Conservation (phyloP, 441 rosid genomes). For the Erysimum pusillum region DNA sequence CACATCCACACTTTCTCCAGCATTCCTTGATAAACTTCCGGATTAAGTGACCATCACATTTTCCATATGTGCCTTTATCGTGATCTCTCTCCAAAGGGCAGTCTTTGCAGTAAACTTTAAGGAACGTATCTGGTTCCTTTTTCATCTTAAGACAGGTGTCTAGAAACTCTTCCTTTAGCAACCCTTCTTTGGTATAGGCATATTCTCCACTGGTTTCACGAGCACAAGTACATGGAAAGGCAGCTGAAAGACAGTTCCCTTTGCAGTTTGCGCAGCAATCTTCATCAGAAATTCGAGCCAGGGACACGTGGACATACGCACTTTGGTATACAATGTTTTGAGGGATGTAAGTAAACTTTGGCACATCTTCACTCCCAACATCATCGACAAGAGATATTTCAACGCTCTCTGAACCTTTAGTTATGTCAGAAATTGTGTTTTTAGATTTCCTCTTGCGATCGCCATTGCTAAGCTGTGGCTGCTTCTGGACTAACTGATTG, state of each 20-base stretch:
- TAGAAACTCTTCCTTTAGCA: slow-evolving; percentile 72
- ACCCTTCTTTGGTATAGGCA: slow-evolving; percentile 76
- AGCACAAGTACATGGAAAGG: slow-evolving; percentile 78
- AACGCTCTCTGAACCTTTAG: slow-evolving; percentile 74
- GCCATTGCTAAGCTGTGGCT: slow-evolving; percentile 25
- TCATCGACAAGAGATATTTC: slow-evolving; percentile 68
- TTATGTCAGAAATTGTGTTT: slow-evolving; percentile 52
- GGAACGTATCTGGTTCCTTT: slow-evolving; percentile 51
- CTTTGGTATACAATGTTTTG: slow-evolving; percentile 65
- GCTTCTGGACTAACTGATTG: slow-evolving; percentile 23
- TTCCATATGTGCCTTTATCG: slow-evolving; percentile 52
- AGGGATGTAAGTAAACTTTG: slow-evolving; percentile 74
- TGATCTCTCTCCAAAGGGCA: slow-evolving; percentile 78
- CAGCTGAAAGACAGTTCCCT: slow-evolving; percentile 75
- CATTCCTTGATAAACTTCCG: slow-evolving; percentile 91
- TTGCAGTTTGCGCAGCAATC: slow-evolving; percentile 78
- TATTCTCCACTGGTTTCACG: slow-evolving; percentile 88
- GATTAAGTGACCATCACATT: slow-evolving; percentile 84
- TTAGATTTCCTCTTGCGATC: slow-evolving; percentile 42
- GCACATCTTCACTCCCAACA: slow-evolving; percentile 56
- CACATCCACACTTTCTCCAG: slow-evolving; percentile 91
- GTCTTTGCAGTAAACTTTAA: slow-evolving; percentile 68
- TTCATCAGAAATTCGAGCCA: slow-evolving; percentile 78
- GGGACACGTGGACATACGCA: slow-evolving; percentile 73
- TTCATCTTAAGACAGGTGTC: slow-evolving; percentile 56